Percentiles rank a stretch among this genome's conserved stretches.
Evolutionary conservation across 257 asterid species (phyloP).

Genomic region (Solanum virginianum): DNA sequence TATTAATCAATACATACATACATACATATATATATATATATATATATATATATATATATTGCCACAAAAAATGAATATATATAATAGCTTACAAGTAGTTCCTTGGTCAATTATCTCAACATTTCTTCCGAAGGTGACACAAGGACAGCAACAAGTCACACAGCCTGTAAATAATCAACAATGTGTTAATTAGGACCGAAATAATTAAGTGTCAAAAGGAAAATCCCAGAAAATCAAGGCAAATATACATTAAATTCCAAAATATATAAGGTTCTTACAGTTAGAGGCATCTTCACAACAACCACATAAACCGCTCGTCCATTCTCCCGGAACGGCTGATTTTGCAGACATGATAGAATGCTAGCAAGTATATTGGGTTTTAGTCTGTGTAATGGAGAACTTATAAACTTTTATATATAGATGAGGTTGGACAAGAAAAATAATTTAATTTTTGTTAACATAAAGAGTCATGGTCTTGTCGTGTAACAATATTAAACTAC

Average conservation of each 20-base stretch:
- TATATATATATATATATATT: no score
- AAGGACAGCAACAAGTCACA: conserved; percentile 19
- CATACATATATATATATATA: no score
- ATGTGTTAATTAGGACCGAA: no score
- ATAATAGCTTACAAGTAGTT: conserved; percentile 6
- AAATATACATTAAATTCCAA: no score
- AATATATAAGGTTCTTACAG: neutral
- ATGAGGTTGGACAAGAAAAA: neutral
- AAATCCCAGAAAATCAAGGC: neutral
- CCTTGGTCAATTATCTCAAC: conserved; percentile 21
- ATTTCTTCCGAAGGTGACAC: conserved; percentile 21
- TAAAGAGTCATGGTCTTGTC: neutral
- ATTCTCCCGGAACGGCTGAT: conserved; percentile 1
- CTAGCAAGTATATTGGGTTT: neutral
- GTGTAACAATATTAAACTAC: neutral
- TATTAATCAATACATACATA: neutral
- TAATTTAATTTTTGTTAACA: neutral
- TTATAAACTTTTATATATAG: neutral
- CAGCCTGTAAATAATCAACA: conserved; percentile 1
- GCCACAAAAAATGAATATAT: neutral
- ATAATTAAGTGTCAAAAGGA: no score
- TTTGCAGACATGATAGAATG: neutral
- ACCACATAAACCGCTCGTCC: conserved; percentile 14
- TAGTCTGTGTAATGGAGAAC: neutral
- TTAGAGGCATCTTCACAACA: conserved; percentile 16